Percentiles rank a stretch among this genome's conserved stretches.
Conservation (phyloP, 2,329 filamentous ascomycete genomes). For the Cercospora sp. region DNA sequence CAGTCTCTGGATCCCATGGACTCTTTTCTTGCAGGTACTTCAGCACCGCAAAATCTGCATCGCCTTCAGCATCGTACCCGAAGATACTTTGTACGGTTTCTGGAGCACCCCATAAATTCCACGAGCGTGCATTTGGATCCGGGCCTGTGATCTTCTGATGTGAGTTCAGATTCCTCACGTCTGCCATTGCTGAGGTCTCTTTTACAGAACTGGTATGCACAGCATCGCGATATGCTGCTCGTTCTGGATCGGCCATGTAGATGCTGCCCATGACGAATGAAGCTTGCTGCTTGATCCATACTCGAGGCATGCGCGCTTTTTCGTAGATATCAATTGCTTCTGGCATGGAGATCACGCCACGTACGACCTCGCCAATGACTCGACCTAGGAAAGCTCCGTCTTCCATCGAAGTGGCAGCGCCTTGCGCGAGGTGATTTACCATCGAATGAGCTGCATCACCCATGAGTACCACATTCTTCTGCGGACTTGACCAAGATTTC, state of each 20-base stretch:
- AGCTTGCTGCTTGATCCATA: constrained; percentile 45
- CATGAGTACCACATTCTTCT: constrained; percentile 46
- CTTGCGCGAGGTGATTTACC: constrained; percentile 49
- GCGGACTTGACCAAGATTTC: constrained; percentile 43
- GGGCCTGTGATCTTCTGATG: constrained; percentile 23
- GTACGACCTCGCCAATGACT: constrained; percentile 40
- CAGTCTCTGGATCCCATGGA: constrained; percentile 33
- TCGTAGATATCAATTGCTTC: constrained; percentile 44
- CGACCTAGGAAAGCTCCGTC: constrained; percentile 45
- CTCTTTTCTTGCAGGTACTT: constrained; percentile 29
- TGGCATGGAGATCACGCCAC: constrained; percentile 37
- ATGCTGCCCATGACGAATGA: constrained; percentile 40
- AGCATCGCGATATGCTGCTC: constrained; percentile 19
- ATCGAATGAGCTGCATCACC: constrained; percentile 45
- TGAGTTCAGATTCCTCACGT: constrained; percentile 40
- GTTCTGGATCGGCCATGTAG: constrained; percentile 38
- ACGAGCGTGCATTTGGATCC: constrained; percentile 36
- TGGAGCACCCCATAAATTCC: constrained; percentile 38
- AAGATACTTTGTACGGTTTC: constrained; percentile 40
- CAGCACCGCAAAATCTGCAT: constrained; percentile 37
- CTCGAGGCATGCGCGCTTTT: constrained; percentile 45
- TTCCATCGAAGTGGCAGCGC: constrained; percentile 48
- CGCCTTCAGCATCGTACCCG: constrained; percentile 42
- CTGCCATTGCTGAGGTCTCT: constrained; percentile 28
- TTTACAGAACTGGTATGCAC: not conserved